Conservation (phyloP, 768 basidiomycete species). For the Boletus pseudo-olivaceus region DNA sequence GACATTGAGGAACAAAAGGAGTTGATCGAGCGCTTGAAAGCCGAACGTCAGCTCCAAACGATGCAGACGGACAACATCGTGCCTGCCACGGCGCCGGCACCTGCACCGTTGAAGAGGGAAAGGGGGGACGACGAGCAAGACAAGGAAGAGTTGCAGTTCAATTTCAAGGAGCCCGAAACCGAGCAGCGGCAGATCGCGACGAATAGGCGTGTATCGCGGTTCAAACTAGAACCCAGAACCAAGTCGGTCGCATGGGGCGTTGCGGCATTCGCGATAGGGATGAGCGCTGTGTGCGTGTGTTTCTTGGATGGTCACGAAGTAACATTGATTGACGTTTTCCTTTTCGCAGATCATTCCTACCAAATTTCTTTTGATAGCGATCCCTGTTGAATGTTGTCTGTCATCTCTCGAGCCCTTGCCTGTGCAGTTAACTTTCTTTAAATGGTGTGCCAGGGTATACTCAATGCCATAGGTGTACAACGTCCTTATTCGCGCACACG, state of each 20-base stretch:
- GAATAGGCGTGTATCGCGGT: slow-evolving; percentile 60
- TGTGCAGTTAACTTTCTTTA: slow-evolving; percentile 9
- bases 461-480: slow-evolving; percentile 19
- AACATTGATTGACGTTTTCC: background rate
- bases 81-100: slow-evolving; percentile 17
- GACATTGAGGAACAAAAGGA: slow-evolving; percentile 78
- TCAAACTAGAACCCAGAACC: slow-evolving; percentile 59
- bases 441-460: slow-evolving; percentile 20
- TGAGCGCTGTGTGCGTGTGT: slow-evolving; percentile 73
- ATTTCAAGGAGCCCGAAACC: slow-evolving; percentile 67
- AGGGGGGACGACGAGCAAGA: slow-evolving; percentile 43
- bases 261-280: slow-evolving; percentile 77
- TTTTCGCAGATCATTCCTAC: slow-evolving; percentile 48
- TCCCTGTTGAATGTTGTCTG: slow-evolving; percentile 12
- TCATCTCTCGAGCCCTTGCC: slow-evolving; percentile 7
- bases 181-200: slow-evolving; percentile 55
- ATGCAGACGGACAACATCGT: slow-evolving; percentile 21
- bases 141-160: slow-evolving; percentile 49
- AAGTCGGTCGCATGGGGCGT: slow-evolving; percentile 83
- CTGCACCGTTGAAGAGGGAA: slow-evolving; percentile 43
- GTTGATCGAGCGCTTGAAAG: slow-evolving; percentile 69
- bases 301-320: background rate
- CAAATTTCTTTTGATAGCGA: slow-evolving; percentile 52
- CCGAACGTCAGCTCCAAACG: slow-evolving; percentile 45
- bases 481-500: slow-evolving; percentile 8